Percentiles rank a stretch among this genome's conserved stretches.
phyloP scores from a whole-genome alignment of 177 flowering plant species.

The Vitis hybrid region DNA sequence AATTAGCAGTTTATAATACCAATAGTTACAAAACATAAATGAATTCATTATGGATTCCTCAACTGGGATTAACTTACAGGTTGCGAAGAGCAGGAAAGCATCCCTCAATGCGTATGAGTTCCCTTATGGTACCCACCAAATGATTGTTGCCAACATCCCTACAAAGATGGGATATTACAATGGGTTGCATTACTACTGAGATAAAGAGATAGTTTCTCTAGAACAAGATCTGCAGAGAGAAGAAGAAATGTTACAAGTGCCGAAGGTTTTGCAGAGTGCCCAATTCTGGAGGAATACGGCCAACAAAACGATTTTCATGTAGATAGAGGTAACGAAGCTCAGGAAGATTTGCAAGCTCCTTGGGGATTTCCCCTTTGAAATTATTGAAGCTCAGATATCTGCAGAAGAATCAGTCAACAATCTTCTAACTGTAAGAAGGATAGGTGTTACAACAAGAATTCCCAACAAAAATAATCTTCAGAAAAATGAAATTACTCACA shows the following conservation, averaged over 20 bases:
- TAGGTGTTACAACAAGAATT: background rate
- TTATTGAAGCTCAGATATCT: constrained; percentile 94
- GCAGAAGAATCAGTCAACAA: constrained; percentile 19
- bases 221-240: constrained; percentile 1
- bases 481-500: constrained; percentile 56
- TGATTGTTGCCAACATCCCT: constrained; percentile 98
- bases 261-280: constrained; percentile 77
- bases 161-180: constrained; percentile 6
- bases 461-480: background rate
- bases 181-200: background rate
- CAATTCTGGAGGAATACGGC: constrained; percentile 87
- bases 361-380: constrained; percentile 95
- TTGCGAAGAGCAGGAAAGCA: constrained; percentile 89
- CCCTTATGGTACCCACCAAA: constrained; percentile 92
- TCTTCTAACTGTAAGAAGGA: background rate
- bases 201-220: background rate
- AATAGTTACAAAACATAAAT: background rate
- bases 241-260: constrained; percentile 61
- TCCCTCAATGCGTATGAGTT: constrained; percentile 82
- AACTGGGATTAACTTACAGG: constrained; percentile 54
- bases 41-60: background rate
- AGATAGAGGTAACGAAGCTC: constrained; percentile 92
- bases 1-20: background rate
- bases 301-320: constrained; percentile 82
- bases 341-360: constrained; percentile 89